Evolutionary conservation across 768 basidiomycete genomes (phyloP).

Genomic region (Russula brevipes): DNA sequence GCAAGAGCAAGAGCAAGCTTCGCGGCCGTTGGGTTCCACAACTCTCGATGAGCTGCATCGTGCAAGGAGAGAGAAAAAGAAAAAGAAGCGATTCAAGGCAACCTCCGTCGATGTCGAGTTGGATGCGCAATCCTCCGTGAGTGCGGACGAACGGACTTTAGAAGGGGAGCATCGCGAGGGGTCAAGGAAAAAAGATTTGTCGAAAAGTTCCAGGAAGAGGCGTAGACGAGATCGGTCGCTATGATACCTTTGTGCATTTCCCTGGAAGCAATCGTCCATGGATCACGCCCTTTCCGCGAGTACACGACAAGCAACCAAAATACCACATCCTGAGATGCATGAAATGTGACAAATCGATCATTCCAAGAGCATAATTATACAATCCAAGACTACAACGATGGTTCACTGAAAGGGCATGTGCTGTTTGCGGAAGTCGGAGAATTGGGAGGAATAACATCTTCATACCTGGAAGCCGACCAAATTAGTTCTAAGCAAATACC

Average conservation of each 20-base stretch:
- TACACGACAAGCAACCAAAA: background rate
- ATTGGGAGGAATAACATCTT: slow-evolving; percentile 16
- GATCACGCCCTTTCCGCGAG: background rate
- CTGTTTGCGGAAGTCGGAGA: slow-evolving; percentile 10
- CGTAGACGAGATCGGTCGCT: slow-evolving; percentile 5
- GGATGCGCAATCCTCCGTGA: background rate
- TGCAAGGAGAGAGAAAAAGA: slow-evolving; percentile 16
- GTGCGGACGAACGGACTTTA: slow-evolving; percentile 3
- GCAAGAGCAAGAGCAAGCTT: background rate
- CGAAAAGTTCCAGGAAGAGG: slow-evolving; percentile 7
- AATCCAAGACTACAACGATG: slow-evolving; percentile 22
- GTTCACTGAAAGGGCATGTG: slow-evolving; percentile 17
- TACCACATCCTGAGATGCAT: background rate
- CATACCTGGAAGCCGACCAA: slow-evolving; percentile 6
- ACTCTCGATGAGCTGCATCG: background rate
- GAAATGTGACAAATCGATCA: slow-evolving; percentile 10
- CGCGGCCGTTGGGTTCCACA: background rate
- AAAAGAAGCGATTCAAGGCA: slow-evolving; percentile 16
- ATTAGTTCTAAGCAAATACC: background rate
- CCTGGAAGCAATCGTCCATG: background rate
- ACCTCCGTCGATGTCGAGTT: background rate
- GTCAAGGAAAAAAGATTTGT: background rate
- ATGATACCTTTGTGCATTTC: background rate
- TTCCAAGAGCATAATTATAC: slow-evolving; percentile 23
- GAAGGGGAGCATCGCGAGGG: background rate